Evolutionary conservation across 2,329 filamentous ascomycete species (phyloP).

Genomic region (Pseudogymnoascus destructans): DNA sequence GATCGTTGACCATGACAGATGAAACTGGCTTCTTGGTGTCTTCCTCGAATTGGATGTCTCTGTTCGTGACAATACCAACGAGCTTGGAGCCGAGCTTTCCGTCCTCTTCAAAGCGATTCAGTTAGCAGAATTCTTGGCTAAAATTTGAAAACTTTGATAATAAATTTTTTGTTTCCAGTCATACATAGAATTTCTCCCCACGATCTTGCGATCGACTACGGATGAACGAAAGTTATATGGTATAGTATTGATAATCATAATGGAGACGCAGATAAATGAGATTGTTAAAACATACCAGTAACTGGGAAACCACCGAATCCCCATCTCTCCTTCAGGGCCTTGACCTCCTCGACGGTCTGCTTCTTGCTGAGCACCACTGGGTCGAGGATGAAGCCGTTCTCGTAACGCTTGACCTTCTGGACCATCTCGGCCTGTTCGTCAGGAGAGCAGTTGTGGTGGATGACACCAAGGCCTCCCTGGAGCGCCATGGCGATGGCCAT

Average conservation of each 20-base stretch:
- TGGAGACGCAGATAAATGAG: constrained; percentile 21
- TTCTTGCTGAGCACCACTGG: constrained; percentile 80
- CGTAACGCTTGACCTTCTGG: constrained; percentile 95
- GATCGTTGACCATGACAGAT: constrained; percentile 88
- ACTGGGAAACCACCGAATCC: constrained; percentile 97
- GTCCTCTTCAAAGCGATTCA: constrained; percentile 46
- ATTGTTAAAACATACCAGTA: constrained; percentile 59
- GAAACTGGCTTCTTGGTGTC: constrained; percentile 60
- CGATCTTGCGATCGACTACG: constrained; percentile 74
- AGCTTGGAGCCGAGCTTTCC: constrained; percentile 92
- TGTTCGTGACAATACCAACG: constrained; percentile 91
- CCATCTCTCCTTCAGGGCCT: constrained; percentile 91
- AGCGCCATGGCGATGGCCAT: constrained; percentile 98
- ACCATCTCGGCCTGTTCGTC: constrained; percentile 98
- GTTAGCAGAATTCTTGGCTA: constrained; percentile 27
- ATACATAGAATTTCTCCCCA: constrained; percentile 59
- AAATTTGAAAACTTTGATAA: constrained; percentile 15
- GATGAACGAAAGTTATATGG: constrained; percentile 99
- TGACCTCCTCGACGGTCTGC: constrained; percentile 84
- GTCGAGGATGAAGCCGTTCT: constrained; percentile 97
- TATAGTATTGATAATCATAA: constrained; percentile 71
- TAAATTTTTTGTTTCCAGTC: constrained; percentile 16
- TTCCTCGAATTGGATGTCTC: constrained; percentile 94
- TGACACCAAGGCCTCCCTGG: constrained; percentile 79
- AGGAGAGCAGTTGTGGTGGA: constrained; percentile 99